These are phyloP conservation scores for Russula foetens DNA, from an alignment of 768 basidiomycete species.

Conservation along the genomic window DNA sequence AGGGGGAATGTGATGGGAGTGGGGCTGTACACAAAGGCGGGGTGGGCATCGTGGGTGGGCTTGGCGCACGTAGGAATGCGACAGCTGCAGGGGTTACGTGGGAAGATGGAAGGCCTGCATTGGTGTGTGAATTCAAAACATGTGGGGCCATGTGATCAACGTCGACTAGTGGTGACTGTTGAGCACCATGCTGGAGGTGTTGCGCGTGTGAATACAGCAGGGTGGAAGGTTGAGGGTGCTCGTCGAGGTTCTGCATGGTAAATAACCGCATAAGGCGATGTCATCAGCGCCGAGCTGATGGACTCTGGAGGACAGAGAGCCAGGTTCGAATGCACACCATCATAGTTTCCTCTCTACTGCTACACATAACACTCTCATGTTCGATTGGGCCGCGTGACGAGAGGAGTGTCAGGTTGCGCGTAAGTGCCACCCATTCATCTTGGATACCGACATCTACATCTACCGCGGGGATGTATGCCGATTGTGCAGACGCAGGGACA, in stretches of 20 bases:
- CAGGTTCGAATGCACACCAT: slow-evolving; percentile 25
- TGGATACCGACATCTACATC: slow-evolving; percentile 3
- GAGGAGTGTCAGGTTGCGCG: slow-evolving; percentile 53
- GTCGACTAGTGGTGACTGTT: slow-evolving; percentile 16
- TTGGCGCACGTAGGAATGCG: not conserved
- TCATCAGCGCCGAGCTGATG: slow-evolving; percentile 4
- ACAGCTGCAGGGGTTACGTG: not conserved
- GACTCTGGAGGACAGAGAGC: not conserved
- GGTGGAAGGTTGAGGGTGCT: not conserved
- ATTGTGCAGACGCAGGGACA: not conserved
- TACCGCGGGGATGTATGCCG: slow-evolving; percentile 11
- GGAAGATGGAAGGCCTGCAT: not conserved
- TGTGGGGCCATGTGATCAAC: slow-evolving; percentile 26
- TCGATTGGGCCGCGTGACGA: not conserved
- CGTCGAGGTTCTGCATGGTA: slow-evolving; percentile 13
- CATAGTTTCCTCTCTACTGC: slow-evolving; percentile 36
- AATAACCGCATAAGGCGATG: not conserved
- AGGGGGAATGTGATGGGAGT: not conserved
- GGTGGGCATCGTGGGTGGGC: not conserved
- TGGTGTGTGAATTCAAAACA: not conserved
- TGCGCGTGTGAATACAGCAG: slow-evolving; percentile 13
- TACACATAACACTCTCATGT: not conserved
- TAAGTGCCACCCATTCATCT: slow-evolving; percentile 64
- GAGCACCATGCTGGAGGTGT: slow-evolving; percentile 4
- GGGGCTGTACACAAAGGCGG: not conserved